Base-by-base conservation (phyloP, 2,329 filamentous ascomycete genomes). In the Cordyceps cateniannulata region DNA sequence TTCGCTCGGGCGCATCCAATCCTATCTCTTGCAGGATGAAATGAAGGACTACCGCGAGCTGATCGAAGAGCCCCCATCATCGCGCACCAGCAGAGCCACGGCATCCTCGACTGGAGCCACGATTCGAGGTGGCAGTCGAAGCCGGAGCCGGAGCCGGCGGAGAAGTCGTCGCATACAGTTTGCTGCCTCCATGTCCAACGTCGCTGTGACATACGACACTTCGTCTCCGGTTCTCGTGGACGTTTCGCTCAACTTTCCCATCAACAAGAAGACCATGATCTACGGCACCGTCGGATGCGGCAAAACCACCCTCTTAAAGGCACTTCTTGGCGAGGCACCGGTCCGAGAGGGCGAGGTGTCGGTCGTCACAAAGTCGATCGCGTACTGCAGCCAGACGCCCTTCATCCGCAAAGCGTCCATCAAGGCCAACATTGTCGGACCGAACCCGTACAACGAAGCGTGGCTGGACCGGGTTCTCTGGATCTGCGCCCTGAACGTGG, bases 401-500 rank as follows among this genome's bases (percentile, higher is more conserved):
- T 60, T 49, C 40, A 38, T 60, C 3, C 58, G 10, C 8, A 53
- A 60, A n/a, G 29, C 24, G 2, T 48, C 29, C 16, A 44, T 60
- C 12, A 38, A 27, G 16, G 24, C 22, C 22, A 54, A 53, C 12
- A 38, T 59, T 8, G 38, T 54, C n/a, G 38, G 35, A 2, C 18
- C 45, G 12, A 35, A 35, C 3, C 25, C 18, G 3, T 53, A 48
- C 20, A 16, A 60, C 5, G 24, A 5, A 5, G 25, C 14, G 14
- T 22, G 22, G 25, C 53, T 53, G 14, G 9, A 16, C 12, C 20
- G 16, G 10, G 40, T 60, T 5, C 12, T 54, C 2, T 35, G 47
- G 12, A 50, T 45, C 7, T 60, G 58, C 6, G 49, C 38, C 7
- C 16, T 59, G 2, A 48, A 77, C 76, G 2, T 83, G 69, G 65